These are phyloP conservation scores for Syzygium syzygioides DNA, from an alignment of 441 rosid genomes.

Conservation along the genomic window DNA sequence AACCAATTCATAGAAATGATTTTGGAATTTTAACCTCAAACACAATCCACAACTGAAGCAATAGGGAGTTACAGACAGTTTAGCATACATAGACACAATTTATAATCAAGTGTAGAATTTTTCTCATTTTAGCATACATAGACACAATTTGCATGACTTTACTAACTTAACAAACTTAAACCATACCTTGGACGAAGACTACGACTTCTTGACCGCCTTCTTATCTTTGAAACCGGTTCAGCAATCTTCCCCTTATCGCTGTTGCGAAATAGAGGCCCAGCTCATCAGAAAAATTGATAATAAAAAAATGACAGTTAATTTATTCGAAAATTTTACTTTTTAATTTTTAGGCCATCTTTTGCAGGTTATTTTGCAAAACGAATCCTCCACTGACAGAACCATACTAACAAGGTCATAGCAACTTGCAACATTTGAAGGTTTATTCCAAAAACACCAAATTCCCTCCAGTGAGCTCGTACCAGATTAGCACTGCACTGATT, in stretches of 20 bases:
- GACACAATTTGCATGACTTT: not conserved
- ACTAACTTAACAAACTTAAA: not conserved
- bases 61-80: not conserved
- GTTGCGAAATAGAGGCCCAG: not conserved
- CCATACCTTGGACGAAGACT: constrained; percentile 56
- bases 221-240: constrained; percentile 37
- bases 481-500: not conserved
- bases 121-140: not conserved
- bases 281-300: not conserved
- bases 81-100: not conserved
- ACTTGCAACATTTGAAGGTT: not conserved
- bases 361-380: not conserved
- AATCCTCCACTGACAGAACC: not conserved
- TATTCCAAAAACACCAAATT: not conserved
- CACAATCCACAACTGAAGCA: not conserved
- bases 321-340: not conserved
- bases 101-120: not conserved
- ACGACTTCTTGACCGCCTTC: constrained; percentile 49
- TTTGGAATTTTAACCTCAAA: not conserved
- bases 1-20: not conserved
- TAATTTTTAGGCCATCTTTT: not conserved
- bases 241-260: constrained; percentile 49
- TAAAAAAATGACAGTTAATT: not conserved
- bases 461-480: not conserved
- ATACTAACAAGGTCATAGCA: not conserved